Percentiles rank a stretch among this genome's conserved stretches.
These are phyloP conservation scores for Talaromyces atroroseus DNA, from an alignment of 2,329 filamentous ascomycete genomes.

Conservation along the genomic window DNA sequence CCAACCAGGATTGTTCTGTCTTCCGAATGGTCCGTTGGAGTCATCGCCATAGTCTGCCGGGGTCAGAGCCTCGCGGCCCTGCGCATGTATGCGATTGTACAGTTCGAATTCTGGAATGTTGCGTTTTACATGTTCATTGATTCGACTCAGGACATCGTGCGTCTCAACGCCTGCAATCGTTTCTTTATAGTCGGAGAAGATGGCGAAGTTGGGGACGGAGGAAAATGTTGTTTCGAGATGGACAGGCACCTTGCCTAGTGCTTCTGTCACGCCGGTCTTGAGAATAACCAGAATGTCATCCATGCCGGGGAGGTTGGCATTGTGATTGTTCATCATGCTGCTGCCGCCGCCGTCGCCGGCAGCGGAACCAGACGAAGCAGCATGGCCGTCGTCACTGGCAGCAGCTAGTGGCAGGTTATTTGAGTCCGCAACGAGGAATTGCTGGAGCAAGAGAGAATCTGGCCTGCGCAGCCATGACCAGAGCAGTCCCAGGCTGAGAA, in stretches of 20 bases:
- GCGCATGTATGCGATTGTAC: constrained; percentile 44
- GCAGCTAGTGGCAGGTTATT: not conserved
- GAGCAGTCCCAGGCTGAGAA: constrained; percentile 2
- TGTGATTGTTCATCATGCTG: constrained; percentile 11
- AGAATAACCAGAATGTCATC: constrained; percentile 53
- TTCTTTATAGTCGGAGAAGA: constrained; percentile 56
- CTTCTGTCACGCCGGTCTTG: constrained; percentile 55
- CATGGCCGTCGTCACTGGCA: not conserved
- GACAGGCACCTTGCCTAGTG: constrained; percentile 49
- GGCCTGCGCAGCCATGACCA: constrained; percentile 4
- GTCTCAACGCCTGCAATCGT: constrained; percentile 46
- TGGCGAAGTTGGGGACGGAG: constrained; percentile 51
- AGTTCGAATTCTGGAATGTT: constrained; percentile 46
- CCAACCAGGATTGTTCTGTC: constrained; percentile 45
- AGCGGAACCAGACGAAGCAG: too few species aligned
- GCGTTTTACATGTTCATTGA: constrained; percentile 35
- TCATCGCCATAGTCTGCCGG: constrained; percentile 31
- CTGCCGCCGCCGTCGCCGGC: not conserved
- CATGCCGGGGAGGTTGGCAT: constrained; percentile 35
- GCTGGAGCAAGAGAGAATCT: constrained; percentile 1
- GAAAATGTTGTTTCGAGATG: constrained; percentile 51
- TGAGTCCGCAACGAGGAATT: not conserved
- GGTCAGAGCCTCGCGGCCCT: constrained; percentile 39
- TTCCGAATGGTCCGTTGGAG: constrained; percentile 34
- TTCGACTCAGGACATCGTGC: constrained; percentile 46